Evolutionary conservation across 176 grass and related monocot genomes (phyloP).

Genomic region (Carex kokanica): DNA sequence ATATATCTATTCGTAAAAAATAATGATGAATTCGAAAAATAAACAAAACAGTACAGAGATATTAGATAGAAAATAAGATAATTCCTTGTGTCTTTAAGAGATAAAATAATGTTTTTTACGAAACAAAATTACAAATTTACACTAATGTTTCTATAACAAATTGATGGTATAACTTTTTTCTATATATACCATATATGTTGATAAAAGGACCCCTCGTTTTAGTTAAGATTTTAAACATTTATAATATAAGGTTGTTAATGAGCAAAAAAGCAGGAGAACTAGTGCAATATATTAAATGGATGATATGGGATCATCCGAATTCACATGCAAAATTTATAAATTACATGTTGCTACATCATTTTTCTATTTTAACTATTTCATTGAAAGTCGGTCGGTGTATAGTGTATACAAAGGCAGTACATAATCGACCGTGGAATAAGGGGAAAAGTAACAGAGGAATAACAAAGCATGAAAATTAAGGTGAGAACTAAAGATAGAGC

Average conservation of each 20-base stretch:
- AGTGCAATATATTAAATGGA: neutral
- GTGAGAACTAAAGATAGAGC: too few relatives aligned
- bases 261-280: neutral
- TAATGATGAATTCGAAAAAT: too few relatives aligned
- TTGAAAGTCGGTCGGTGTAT: neutral
- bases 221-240: neutral
- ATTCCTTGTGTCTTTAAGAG: neutral
- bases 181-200: too few relatives aligned
- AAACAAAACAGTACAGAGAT: neutral
- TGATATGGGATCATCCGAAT: neutral
- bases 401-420: neutral
- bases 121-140: too few relatives aligned
- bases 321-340: neutral
- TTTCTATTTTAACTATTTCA: neutral
- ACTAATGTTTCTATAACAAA: too few relatives aligned
- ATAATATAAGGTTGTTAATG: neutral
- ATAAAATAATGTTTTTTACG: neutral
- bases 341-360: neutral
- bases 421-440: too few relatives aligned
- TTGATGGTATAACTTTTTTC: too few relatives aligned
- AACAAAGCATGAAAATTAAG: neutral
- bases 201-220: neutral
- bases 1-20: neutral
- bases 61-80: neutral
- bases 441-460: neutral